Percentiles rank a stretch among this genome's conserved stretches.
These are phyloP conservation scores for Barnettozyma hawaiiensis DNA, from an alignment of 1,139 yeast genomes.

Conservation along the genomic window DNA sequence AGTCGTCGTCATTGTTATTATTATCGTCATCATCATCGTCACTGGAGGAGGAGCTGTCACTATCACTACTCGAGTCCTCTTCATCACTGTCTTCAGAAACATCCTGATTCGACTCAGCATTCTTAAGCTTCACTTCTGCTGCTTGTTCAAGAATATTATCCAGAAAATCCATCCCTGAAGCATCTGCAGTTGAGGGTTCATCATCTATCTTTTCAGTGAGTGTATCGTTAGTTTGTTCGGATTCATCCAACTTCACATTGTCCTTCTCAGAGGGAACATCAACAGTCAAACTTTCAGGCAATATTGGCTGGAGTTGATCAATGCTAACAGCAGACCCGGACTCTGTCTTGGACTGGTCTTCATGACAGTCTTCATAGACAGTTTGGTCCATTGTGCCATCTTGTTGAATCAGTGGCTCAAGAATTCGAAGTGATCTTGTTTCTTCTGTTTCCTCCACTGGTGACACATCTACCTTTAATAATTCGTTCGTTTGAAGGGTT, in stretches of 20 bases:
- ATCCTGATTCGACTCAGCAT: background rate
- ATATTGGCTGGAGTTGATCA: background rate
- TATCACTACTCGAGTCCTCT: conserved; percentile 10
- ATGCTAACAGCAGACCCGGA: background rate
- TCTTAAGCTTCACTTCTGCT: conserved; percentile 12
- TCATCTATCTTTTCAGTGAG: background rate
- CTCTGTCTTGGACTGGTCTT: background rate
- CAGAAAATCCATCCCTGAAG: conserved; percentile 15
- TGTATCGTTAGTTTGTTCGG: background rate
- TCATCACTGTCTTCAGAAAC: background rate
- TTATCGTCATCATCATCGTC: conserved; percentile 16
- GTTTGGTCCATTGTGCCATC: background rate
- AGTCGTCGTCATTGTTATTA: conserved; percentile 17
- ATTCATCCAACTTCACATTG: background rate
- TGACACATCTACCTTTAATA: background rate
- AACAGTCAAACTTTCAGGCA: background rate
- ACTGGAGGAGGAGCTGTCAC: no score
- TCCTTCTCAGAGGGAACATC: background rate
- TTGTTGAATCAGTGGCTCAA: background rate
- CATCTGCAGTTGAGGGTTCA: background rate
- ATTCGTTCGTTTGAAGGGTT: background rate
- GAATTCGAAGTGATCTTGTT: background rate
- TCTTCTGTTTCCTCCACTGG: background rate
- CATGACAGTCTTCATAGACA: background rate
- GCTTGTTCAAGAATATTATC: conserved; percentile 23